A percentile compares a stretch with the other conserved stretches of the same genome.
These are phyloP conservation scores for Botrytis byssoidea DNA, from an alignment of 2,329 filamentous ascomycete genomes.

Conservation along the genomic window DNA sequence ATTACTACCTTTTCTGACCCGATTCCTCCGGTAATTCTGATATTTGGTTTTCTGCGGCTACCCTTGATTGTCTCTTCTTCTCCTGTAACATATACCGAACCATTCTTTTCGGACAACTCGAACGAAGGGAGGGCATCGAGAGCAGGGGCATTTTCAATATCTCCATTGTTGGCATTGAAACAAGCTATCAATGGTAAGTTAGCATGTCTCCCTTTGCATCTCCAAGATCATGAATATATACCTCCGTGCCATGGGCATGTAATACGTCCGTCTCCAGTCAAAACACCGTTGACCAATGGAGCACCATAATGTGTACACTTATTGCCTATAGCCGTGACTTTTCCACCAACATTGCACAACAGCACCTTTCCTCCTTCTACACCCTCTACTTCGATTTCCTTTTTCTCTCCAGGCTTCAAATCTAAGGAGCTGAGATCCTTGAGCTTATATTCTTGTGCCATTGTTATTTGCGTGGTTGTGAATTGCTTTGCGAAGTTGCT, in stretches of 20 bases:
- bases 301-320: slow-evolving; percentile 94
- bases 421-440: slow-evolving; percentile 74
- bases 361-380: slow-evolving; percentile 83
- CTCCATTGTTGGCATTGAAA: slow-evolving; percentile 84
- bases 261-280: slow-evolving; percentile 77
- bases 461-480: slow-evolving; percentile 29
- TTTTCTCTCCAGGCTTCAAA: slow-evolving; percentile 77
- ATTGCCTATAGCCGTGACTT: slow-evolving; percentile 75
- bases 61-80: slow-evolving; percentile 76
- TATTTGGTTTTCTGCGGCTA: slow-evolving; percentile 69
- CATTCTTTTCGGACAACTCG: slow-evolving; percentile 75
- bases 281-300: slow-evolving; percentile 79
- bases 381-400: slow-evolving; percentile 87
- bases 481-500: slow-evolving; percentile 18
- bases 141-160: slow-evolving; percentile 92
- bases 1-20: slow-evolving; percentile 70
- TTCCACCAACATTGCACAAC: slow-evolving; percentile 73
- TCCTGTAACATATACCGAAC: slow-evolving; percentile 79
- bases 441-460: slow-evolving; percentile 62
- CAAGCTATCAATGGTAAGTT: slow-evolving; percentile 59
- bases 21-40: slow-evolving; percentile 62
- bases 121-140: slow-evolving; percentile 84
- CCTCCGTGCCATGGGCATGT: slow-evolving; percentile 97
- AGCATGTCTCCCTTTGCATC: not conserved
- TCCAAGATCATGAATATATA: slow-evolving; percentile 42